Percentiles rank a stretch among this genome's conserved stretches.
phyloP scores from a whole-genome alignment of 352 stramenopile genomes.

The Thalassiosira ordinaria region DNA sequence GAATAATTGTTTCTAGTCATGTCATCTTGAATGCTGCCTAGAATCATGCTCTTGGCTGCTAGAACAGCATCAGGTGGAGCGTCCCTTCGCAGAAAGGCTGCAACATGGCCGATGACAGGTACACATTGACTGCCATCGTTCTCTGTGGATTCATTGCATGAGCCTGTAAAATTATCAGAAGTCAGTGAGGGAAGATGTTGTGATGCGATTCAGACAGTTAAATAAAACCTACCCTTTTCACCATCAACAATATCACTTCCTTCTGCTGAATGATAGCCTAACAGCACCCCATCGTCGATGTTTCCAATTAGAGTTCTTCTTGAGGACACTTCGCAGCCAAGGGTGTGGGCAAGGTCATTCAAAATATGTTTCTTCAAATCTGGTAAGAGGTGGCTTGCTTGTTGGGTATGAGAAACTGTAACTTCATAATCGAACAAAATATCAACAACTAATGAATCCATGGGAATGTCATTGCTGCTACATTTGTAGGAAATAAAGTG shows the following conservation, averaged over 20 bases:
- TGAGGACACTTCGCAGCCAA: slow-evolving; percentile 11
- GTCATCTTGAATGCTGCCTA: neutral
- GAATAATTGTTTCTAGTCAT: slow-evolving; percentile 3
- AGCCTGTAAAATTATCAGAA: neutral
- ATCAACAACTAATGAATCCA: slow-evolving; percentile 11
- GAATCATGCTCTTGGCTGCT: slow-evolving; percentile 14
- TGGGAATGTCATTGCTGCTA: slow-evolving; percentile 7
- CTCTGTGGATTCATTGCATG: slow-evolving; percentile 1
- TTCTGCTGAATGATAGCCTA: slow-evolving; percentile 26
- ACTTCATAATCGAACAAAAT: slow-evolving; percentile 37
- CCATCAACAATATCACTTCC: slow-evolving; percentile 30
- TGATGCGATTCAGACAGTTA: neutral
- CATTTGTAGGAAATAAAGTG: slow-evolving; percentile 28
- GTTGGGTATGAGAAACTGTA: neutral
- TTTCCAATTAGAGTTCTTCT: slow-evolving; percentile 10
- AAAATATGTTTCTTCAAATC: slow-evolving; percentile 25
- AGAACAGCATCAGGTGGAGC: slow-evolving; percentile 4
- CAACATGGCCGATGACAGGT: slow-evolving; percentile 28
- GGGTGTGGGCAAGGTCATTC: slow-evolving; percentile 4
- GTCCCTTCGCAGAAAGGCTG: slow-evolving; percentile 8
- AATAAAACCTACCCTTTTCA: slow-evolving; percentile 7
- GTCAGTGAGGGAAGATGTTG: neutral
- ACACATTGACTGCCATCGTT: slow-evolving; percentile 4
- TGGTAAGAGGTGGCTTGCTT: slow-evolving; percentile 12
- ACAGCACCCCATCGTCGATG: neutral